phyloP scores from a whole-genome alignment of 768 basidiomycete species.

The Xerocomus potaroensis region DNA sequence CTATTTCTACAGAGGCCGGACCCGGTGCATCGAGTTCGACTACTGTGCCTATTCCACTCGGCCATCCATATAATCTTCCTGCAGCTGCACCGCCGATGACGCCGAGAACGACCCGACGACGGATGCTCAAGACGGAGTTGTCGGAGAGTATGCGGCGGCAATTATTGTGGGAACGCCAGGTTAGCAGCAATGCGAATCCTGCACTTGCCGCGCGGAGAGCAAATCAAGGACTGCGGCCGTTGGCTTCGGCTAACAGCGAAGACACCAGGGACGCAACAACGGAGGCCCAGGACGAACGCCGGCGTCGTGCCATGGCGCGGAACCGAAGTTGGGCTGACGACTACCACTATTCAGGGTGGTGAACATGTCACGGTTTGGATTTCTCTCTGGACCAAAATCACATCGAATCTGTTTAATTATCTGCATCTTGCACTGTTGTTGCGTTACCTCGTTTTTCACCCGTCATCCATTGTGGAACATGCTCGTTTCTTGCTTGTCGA shows the following conservation, averaged over 20 bases:
- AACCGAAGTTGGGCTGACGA: conserved; percentile 69
- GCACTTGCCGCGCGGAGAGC: conserved; percentile 33
- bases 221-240: conserved; percentile 30
- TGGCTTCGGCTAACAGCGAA: conserved; percentile 29
- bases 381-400: conserved; percentile 6
- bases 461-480: conserved; percentile 15
- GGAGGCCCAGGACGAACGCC: conserved; percentile 37
- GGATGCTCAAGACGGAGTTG: conserved; percentile 82
- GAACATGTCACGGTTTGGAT: conserved; percentile 10
- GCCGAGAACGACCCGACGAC: conserved; percentile 78
- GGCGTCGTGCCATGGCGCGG: conserved; percentile 46
- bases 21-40: conserved; percentile 26
- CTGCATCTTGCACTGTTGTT: conserved; percentile 21
- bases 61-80: conserved; percentile 71
- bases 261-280: conserved; percentile 11
- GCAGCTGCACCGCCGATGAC: conserved; percentile 63
- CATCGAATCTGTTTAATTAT: conserved; percentile 18
- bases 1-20: conserved; percentile 10
- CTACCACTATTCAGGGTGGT: conserved; percentile 67
- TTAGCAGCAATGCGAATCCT: conserved; percentile 48
- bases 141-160: conserved; percentile 80
- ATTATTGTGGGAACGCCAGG: conserved; percentile 75
- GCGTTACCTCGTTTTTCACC: conserved; percentile 14
- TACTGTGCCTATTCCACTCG: conserved; percentile 55
- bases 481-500: conserved; percentile 19